phyloP scores from a whole-genome alignment of 176 grass and related monocot genomes.

The Phoenix dactylifera region DNA sequence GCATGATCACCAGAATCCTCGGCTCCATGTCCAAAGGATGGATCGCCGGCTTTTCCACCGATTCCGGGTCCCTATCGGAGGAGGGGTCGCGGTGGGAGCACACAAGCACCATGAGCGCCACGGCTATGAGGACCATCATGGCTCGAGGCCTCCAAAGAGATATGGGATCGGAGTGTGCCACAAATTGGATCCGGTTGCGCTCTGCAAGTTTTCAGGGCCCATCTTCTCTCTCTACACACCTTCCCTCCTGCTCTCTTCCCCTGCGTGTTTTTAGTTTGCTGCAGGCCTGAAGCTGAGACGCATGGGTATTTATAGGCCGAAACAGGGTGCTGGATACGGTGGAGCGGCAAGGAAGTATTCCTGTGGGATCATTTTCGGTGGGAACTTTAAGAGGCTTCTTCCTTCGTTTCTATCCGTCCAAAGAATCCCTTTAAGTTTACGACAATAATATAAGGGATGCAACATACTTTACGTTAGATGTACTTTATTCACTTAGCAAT shows the following conservation, averaged over 20 bases:
- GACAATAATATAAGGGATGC: too few relatives aligned
- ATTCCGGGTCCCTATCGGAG: background rate
- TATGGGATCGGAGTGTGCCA: slow-evolving; percentile 26
- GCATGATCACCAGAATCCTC: slow-evolving; percentile 18
- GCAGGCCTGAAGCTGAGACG: too few relatives aligned
- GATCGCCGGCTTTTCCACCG: background rate
- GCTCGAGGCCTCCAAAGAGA: slow-evolving; percentile 10
- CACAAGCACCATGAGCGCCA: background rate
- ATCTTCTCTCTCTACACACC: background rate
- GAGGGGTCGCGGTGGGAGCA: slow-evolving; percentile 17
- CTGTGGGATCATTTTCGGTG: too few relatives aligned
- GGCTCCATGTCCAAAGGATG: slow-evolving; percentile 19
- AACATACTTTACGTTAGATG: too few relatives aligned
- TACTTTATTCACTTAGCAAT: too few relatives aligned
- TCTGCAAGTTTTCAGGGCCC: background rate
- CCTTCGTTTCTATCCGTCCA: too few relatives aligned
- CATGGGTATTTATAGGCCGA: too few relatives aligned
- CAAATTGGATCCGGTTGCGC: background rate
- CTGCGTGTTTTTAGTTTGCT: too few relatives aligned
- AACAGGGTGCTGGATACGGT: too few relatives aligned
- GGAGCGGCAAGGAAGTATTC: too few relatives aligned
- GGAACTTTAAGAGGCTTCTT: too few relatives aligned
- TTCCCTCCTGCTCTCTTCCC: background rate
- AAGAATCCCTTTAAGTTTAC: too few relatives aligned
- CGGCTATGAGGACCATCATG: slow-evolving; percentile 11